Evolutionary conservation across 495 filamentous ascomycete genomes (phyloP), one percentile per base, ranked within the genome.

Genomic region (Trichoderma parareesei): DNA sequence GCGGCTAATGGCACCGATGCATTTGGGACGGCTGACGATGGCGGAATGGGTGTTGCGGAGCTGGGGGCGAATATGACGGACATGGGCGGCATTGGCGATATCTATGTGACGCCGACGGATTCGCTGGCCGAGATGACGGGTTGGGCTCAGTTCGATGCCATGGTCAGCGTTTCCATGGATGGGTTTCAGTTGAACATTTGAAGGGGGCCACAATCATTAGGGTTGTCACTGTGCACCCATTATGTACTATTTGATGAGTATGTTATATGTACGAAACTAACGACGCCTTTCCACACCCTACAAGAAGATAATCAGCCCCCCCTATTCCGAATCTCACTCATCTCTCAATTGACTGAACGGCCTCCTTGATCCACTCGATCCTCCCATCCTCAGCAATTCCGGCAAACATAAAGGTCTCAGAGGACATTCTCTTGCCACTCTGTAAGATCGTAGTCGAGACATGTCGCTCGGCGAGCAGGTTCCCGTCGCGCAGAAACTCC

Each of bases 71-170:
- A 43, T 38, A 65, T 42, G 64, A 61, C 41, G 59, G 44, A 42
- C 20, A 35, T 43, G 11, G 68, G 60, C 13, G 27, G 43, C 40
- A 60, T 71, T 33, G 60, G 63, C 38, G 67, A 68, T 40, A 63
- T 68, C 18, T 68, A 66, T 41, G 64, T 66, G 60, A 61, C 38
- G 4, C 60, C 60, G 18, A 69, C 67, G 33, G 69, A 67, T 63
- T 61, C 70, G 3, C 65, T 72, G 35, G 69, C 66, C n/a, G 71
- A 72, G 49, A 65, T 72, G 64, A 71, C 71, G 11, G 65, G 67
- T 10, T 72, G 71, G 71, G 67, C 62, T 37, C 67, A 72, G 61
- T 72, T 72, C 53, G 71, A 72, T 48, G 71, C 66, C 11, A 62
- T 72, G 53, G 71, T 72, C 16, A 62, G 65, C 18, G 38, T 57